phyloP scores from a whole-genome alignment of 202 grass and related monocot species.

The Carex sylvatica region DNA sequence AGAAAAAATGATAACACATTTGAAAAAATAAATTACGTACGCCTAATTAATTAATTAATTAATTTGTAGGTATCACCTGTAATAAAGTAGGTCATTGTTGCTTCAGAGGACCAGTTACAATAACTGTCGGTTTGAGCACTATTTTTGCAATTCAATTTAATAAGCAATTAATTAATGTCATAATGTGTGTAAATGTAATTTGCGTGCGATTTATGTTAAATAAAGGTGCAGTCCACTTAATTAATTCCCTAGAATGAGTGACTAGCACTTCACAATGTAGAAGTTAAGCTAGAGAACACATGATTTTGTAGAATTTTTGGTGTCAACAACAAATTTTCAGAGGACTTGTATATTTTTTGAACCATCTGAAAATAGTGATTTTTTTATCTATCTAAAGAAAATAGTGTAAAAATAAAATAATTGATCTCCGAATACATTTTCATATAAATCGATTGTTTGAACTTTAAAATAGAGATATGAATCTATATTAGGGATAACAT shows the following conservation, averaged over 20 bases:
- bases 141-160: not conserved
- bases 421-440: no score
- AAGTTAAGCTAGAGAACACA: not conserved
- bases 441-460: no score
- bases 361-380: no score
- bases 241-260: conserved; percentile 12
- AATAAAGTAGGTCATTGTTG: not conserved
- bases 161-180: conserved; percentile 3
- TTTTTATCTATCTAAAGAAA: no score
- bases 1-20: no score
- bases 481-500: no score
- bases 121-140: not conserved
- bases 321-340: no score
- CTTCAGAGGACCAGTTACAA: not conserved
- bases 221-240: conserved; percentile 4
- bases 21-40: no score
- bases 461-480: no score
- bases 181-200: conserved; percentile 11
- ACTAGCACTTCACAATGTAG: not conserved
- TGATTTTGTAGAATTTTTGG: not conserved
- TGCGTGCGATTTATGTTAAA: not conserved
- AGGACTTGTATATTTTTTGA: no score
- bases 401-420: no score
- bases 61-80: not conserved
- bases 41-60: no score